These are phyloP conservation scores for Panaeolus papilionaceus DNA, from an alignment of 768 basidiomycete genomes.

Conservation along the genomic window DNA sequence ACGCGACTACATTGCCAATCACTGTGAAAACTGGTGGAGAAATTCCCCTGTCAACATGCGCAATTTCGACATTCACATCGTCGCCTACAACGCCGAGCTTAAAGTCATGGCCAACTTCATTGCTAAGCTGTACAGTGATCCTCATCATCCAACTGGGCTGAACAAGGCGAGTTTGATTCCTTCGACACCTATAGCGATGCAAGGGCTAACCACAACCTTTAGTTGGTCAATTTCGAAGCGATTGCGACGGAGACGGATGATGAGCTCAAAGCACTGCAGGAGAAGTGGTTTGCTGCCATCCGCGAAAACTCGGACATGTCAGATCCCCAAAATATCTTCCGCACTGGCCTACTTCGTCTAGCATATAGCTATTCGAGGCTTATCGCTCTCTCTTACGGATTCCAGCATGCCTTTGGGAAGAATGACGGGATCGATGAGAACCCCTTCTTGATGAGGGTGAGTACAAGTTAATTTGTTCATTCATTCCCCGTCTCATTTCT, in stretches of 20 bases:
- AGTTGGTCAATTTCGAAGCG: constrained; percentile 70
- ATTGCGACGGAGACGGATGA: constrained; percentile 76
- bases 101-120: constrained; percentile 66
- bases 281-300: constrained; percentile 60
- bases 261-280: constrained; percentile 58
- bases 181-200: constrained; percentile 3
- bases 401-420: constrained; percentile 78
- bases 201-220: constrained; percentile 9
- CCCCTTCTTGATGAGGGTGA: constrained; percentile 67
- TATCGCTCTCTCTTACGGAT: constrained; percentile 73
- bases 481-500: constrained; percentile 13
- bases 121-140: constrained; percentile 73
- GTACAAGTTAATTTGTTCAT: constrained; percentile 32
- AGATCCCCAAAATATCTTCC: constrained; percentile 63
- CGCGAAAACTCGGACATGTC: constrained; percentile 57
- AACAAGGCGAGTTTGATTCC: constrained; percentile 60
- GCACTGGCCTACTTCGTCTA: constrained; percentile 64
- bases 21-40: constrained; percentile 75
- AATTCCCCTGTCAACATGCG: constrained; percentile 70
- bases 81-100: constrained; percentile 78
- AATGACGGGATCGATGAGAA: constrained; percentile 61
- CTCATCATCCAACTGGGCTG: constrained; percentile 73
- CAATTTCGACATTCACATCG: constrained; percentile 82
- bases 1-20: constrained; percentile 76
- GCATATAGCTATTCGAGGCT: constrained; percentile 75